Conservation (phyloP, 129 eudicot species). For the Lonicera japonica region DNA sequence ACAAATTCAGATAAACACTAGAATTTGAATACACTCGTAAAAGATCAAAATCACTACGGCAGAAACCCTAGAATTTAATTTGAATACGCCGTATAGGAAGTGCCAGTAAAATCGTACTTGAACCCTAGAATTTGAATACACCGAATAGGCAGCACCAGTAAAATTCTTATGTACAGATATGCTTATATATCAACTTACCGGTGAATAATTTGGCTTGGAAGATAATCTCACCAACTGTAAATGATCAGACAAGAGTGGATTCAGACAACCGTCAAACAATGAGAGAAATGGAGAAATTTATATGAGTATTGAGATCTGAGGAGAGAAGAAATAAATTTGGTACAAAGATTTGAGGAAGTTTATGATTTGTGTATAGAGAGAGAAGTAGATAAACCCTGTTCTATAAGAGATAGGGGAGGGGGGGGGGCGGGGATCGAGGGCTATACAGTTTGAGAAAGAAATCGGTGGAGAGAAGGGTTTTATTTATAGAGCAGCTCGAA, state of each 20-base stretch:
- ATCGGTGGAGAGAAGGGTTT: no score
- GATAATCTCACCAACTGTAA: background rate
- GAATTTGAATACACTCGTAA: no score
- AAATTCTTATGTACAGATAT: background rate
- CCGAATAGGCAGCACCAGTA: background rate
- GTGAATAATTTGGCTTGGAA: background rate
- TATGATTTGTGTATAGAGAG: background rate
- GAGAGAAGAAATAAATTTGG: background rate
- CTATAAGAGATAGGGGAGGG: no score
- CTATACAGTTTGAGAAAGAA: slow-evolving; percentile 11
- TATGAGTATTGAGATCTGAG: background rate
- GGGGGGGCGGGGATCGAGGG: slow-evolving; percentile 15
- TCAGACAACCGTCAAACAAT: background rate
- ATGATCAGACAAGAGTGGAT: background rate
- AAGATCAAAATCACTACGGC: background rate
- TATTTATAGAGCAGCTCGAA: no score
- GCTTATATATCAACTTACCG: slow-evolving; percentile 9
- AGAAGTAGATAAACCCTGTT: background rate
- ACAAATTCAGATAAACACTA: no score
- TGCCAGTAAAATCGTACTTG: background rate
- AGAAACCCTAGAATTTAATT: slow-evolving; percentile 5
- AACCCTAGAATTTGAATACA: slow-evolving; percentile 14
- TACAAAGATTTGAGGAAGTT: slow-evolving; percentile 4
- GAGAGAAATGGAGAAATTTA: background rate
- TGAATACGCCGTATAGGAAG: background rate